These are phyloP conservation scores for Coemansia sp. DNA, from an alignment of 371 early-diverging fungal genomes.

Conservation along the genomic window DNA sequence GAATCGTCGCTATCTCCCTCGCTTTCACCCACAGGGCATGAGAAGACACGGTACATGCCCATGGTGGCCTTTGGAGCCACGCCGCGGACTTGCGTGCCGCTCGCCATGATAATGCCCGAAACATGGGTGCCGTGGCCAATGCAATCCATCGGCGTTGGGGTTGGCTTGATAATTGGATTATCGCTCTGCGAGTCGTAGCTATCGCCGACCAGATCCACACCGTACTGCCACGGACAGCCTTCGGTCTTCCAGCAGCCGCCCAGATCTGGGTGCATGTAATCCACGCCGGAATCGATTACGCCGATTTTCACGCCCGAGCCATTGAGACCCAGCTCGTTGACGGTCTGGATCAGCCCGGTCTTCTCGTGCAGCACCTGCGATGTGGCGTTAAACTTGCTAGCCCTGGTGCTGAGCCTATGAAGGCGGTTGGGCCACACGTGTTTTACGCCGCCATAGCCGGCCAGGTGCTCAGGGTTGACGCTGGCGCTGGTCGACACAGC, in stretches of 20 bases:
- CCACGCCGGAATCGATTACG: constrained; percentile 62
- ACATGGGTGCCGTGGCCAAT: constrained; percentile 67
- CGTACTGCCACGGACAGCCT: constrained; percentile 52
- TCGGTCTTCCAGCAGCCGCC: constrained; percentile 52
- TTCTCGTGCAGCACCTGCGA: constrained; percentile 46
- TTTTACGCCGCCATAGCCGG: constrained; percentile 7
- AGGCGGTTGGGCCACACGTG: constrained; percentile 22
- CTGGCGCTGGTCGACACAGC: not conserved
- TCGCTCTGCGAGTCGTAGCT: constrained; percentile 10
- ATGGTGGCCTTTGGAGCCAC: constrained; percentile 67
- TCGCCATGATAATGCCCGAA: constrained; percentile 64
- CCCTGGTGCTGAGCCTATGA: not conserved
- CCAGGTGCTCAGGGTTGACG: not conserved
- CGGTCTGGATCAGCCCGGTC: constrained; percentile 60
- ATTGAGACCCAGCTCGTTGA: constrained; percentile 49
- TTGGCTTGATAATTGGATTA: constrained; percentile 10
- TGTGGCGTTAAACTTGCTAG: not conserved
- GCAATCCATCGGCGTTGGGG: constrained; percentile 55
- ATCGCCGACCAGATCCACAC: constrained; percentile 52
- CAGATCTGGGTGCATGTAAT: constrained; percentile 64
- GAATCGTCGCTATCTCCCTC: constrained; percentile 49
- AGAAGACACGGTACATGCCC: constrained; percentile 51
- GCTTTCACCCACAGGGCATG: too few relatives aligned
- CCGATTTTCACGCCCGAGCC: constrained; percentile 69
- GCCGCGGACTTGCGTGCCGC: constrained; percentile 58